Conservation (phyloP, 2,329 filamentous ascomycete genomes). For the Alternaria conjuncta region DNA sequence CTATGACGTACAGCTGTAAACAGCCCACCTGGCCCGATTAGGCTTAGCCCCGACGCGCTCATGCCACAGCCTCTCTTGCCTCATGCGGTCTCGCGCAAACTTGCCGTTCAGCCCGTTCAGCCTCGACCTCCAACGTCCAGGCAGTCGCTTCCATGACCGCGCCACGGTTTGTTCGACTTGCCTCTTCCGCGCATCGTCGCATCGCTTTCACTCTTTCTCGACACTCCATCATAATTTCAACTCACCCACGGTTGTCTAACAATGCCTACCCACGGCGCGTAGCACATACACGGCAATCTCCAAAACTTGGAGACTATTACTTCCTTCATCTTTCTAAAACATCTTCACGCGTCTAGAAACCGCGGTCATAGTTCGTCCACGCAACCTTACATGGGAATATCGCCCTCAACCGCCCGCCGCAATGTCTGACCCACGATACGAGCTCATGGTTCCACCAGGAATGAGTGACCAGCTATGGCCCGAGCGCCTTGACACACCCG, state of each 20-base stretch:
- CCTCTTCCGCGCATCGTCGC: neutral
- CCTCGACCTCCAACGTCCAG: neutral
- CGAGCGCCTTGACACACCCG: slow-evolving; percentile 33
- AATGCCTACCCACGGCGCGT: neutral
- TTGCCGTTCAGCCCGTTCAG: neutral
- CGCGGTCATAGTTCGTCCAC: neutral
- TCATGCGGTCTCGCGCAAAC: neutral
- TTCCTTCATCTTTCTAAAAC: neutral
- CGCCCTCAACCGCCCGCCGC: neutral
- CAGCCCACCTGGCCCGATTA: slow-evolving; percentile 4
- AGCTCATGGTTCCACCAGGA: neutral
- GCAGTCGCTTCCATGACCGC: neutral
- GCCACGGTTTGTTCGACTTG: neutral
- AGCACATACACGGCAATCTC: neutral
- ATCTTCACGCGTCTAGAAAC: neutral
- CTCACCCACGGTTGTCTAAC: neutral
- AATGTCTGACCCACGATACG: neutral
- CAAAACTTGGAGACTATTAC: neutral
- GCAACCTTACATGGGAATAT: neutral
- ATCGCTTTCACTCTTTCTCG: neutral
- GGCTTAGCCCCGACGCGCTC: slow-evolving; percentile 4
- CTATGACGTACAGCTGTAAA: slow-evolving; percentile 24
- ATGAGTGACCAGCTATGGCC: slow-evolving; percentile 20
- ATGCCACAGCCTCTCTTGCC: neutral
- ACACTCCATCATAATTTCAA: neutral